Percentiles rank a stretch among this genome's conserved stretches.
Evolutionary conservation across 306 rosid genomes (phyloP).

Genomic region (Vicia villosa): DNA sequence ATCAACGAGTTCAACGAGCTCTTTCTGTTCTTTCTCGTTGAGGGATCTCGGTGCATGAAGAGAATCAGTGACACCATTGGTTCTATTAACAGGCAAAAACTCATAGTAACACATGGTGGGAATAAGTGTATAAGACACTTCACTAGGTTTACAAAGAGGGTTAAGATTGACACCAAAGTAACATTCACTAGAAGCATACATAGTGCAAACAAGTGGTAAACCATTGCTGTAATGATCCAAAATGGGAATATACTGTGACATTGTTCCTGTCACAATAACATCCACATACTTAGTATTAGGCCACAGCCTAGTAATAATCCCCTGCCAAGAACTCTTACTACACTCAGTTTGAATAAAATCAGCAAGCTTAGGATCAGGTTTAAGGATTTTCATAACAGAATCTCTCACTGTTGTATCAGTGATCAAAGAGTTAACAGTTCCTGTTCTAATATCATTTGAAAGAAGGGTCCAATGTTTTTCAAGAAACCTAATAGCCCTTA

Average conservation of each 20-base stretch:
- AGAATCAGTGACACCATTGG: slow-evolving; percentile 50
- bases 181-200: slow-evolving; percentile 97
- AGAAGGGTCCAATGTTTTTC: slow-evolving; percentile 77
- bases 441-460: slow-evolving; percentile 70
- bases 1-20: slow-evolving; percentile 75
- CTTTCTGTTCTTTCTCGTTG: slow-evolving; percentile 60
- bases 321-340: slow-evolving; percentile 65
- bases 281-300: slow-evolving; percentile 95
- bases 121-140: slow-evolving; percentile 87
- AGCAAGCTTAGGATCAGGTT: slow-evolving; percentile 71
- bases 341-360: slow-evolving; percentile 67
- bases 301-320: slow-evolving; percentile 88
- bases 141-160: slow-evolving; percentile 80
- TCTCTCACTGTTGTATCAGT: slow-evolving; percentile 60
- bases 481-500: slow-evolving; percentile 82
- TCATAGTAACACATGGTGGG: slow-evolving; percentile 95
- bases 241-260: slow-evolving; percentile 95
- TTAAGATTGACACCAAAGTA: slow-evolving; percentile 90
- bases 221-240: slow-evolving; percentile 84
- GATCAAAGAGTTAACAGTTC: slow-evolving; percentile 56
- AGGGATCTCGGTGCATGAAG: slow-evolving; percentile 41
- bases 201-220: slow-evolving; percentile 91
- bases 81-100: slow-evolving; percentile 71
- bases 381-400: slow-evolving; percentile 58
- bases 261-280: slow-evolving; percentile 97